Percentiles rank a stretch among this genome's conserved stretches.
Evolutionary conservation across 208 protist species (phyloP).

Genomic region (Kentomonas sorsogonicus): DNA sequence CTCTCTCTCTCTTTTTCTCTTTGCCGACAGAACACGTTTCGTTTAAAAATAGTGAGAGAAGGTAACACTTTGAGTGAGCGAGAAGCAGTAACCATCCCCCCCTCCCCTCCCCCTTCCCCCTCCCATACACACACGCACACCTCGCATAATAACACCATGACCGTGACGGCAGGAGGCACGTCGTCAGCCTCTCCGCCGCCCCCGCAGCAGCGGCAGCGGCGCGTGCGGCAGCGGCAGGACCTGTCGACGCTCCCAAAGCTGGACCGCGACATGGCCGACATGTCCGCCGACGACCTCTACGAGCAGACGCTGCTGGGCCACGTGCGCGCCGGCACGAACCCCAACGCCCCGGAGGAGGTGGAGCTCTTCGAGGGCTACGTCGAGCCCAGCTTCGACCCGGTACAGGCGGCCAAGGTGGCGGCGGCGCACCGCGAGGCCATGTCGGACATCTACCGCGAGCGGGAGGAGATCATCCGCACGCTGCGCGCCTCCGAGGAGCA

Average conservation of each 20-base stretch:
- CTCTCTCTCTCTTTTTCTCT: too few species aligned
- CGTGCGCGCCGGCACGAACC: constrained; percentile 60
- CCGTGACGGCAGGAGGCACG: too few species aligned
- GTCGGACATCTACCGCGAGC: constrained; percentile 41
- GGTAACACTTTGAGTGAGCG: too few species aligned
- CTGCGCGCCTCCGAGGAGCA: constrained; percentile 62
- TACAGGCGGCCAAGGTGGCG: constrained; percentile 27
- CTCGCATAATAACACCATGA: too few species aligned
- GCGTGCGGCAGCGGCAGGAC: constrained; percentile 65
- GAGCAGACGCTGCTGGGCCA: constrained; percentile 72
- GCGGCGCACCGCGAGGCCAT: constrained; percentile 30
- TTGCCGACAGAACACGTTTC: too few species aligned
- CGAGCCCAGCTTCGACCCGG: constrained; percentile 45
- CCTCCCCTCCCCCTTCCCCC: too few species aligned
- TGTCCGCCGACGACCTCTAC: constrained; percentile 66
- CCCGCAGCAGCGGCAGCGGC: constrained; percentile 9
- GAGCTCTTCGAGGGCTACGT: constrained; percentile 73
- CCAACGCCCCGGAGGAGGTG: constrained; percentile 50
- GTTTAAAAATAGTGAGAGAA: not conserved
- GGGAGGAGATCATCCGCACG: constrained; percentile 57
- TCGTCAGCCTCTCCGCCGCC: too few species aligned
- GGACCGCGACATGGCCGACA: constrained; percentile 74
- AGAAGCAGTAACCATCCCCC: too few species aligned
- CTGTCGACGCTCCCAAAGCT: constrained; percentile 38
- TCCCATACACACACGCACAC: too few species aligned